These are phyloP conservation scores for Scheffersomyces lignosus DNA, from an alignment of 805 yeast species.

Conservation along the genomic window DNA sequence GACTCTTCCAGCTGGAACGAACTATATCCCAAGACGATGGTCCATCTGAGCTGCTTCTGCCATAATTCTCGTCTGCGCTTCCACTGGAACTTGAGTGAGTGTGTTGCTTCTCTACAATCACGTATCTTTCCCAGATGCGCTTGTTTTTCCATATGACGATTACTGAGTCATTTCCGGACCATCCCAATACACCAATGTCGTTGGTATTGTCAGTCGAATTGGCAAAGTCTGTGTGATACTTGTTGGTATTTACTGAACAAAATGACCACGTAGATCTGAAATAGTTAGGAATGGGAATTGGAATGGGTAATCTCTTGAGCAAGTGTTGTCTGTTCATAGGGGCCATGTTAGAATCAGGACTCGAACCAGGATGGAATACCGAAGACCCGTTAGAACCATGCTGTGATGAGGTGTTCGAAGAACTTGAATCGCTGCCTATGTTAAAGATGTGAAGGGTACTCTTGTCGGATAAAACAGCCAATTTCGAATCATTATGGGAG, in stretches of 20 bases:
- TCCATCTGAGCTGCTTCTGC: conserved; percentile 6
- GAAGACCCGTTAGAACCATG: background rate
- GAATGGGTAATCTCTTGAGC: conserved; percentile 57
- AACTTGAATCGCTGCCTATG: conserved; percentile 21
- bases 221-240: conserved; percentile 28
- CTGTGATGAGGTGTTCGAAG: background rate
- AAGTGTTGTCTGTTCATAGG: conserved; percentile 61
- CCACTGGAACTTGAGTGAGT: background rate
- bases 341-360: background rate
- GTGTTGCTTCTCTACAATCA: conserved; percentile 51
- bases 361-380: background rate
- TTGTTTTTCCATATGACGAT: conserved; percentile 72
- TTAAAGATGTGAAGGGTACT: conserved; percentile 86
- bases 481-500: conserved; percentile 68
- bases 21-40: conserved; percentile 53
- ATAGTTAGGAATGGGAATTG: conserved; percentile 62
- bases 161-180: conserved; percentile 75
- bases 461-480: conserved; percentile 88
- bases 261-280: conserved; percentile 88
- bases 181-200: conserved; percentile 52
- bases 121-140: conserved; percentile 86
- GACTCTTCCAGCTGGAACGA: conserved; percentile 70
- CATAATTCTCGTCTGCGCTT: conserved; percentile 1
- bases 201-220: conserved; percentile 1
- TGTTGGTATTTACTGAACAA: conserved; percentile 63